A percentile compares a stretch with the other conserved stretches of the same genome.
Conservation (phyloP, 352 stramenopile genomes). For the Globisporangium uncinulatum region DNA sequence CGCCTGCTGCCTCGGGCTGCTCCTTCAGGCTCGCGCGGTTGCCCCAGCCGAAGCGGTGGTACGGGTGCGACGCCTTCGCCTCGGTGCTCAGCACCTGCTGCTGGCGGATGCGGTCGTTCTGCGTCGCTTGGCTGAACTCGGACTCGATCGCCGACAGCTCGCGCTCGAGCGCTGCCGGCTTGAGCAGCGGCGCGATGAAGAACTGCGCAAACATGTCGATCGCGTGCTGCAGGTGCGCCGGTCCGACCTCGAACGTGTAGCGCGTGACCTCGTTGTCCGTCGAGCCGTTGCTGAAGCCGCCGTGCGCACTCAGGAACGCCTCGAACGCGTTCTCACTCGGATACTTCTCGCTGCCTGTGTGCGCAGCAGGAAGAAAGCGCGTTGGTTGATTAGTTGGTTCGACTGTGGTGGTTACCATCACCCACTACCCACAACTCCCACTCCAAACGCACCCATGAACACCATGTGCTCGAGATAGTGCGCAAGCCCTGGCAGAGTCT, state of each 20-base stretch:
- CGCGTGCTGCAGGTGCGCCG: slow-evolving; percentile 48
- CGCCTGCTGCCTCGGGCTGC: slow-evolving; percentile 26
- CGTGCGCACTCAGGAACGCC: slow-evolving; percentile 81
- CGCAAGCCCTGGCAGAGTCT: slow-evolving; percentile 67
- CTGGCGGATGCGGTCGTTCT: slow-evolving; percentile 63
- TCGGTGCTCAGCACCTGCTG: slow-evolving; percentile 78
- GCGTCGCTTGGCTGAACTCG: slow-evolving; percentile 78
- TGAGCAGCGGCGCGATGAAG: slow-evolving; percentile 89
- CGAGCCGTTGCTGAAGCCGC: slow-evolving; percentile 89
- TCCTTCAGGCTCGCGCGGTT: slow-evolving; percentile 71
- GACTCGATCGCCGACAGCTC: slow-evolving; percentile 86
- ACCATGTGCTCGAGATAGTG: slow-evolving; percentile 96
- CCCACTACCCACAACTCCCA: not conserved
- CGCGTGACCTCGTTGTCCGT: slow-evolving; percentile 91
- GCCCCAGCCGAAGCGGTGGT: slow-evolving; percentile 80
- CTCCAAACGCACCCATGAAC: slow-evolving; percentile 82
- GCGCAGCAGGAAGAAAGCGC: not conserved
- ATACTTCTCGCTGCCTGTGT: slow-evolving; percentile 79
- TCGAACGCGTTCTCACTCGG: slow-evolving; percentile 93
- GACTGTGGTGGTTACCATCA: no score
- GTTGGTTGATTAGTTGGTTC: not conserved
- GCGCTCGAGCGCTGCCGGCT: slow-evolving; percentile 67
- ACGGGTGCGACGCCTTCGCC: slow-evolving; percentile 51
- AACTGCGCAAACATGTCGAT: slow-evolving; percentile 94
- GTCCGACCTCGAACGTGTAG: slow-evolving; percentile 92